Evolutionary conservation across 2,329 filamentous ascomycete species (phyloP), one percentile per base, ranked within the genome.

Genomic region (Corniculantispora saksenae): DNA sequence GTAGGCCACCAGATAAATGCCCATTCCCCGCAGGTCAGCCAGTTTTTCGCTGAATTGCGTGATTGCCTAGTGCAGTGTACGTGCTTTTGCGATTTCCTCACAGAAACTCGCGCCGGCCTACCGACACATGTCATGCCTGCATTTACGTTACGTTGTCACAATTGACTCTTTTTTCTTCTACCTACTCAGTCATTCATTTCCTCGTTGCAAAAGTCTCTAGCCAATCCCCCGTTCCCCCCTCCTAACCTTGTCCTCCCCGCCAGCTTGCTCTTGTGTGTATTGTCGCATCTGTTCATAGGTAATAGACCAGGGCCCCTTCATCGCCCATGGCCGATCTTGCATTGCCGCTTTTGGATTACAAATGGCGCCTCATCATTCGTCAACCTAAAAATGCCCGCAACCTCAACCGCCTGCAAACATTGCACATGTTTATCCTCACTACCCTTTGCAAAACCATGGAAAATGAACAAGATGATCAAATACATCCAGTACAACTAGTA

Each of bases 1-100:
- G 63, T 64, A 53, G 56, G 19, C 63, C 56, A 29, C 61, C 48
- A 64, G 48, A 17, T 60, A 60, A 59, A 64, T 64, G 55, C 32
- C 57, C 51, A 63, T 69, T 70, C 70, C 71, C 71, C 71, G 69
- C 70, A 70, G 61, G 66, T 54, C 66, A 66, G 65, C 69, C 66
- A 70, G 67, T 68, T 66, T 69, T 69, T 64, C 29, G 64, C 69
- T 69, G 67, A 72, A 76, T 76, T 76, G 74, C 74, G 74, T 76
- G 74, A 76, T 76, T 70, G 71, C 67, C 69, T 75, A 76, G 72
- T 70, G 72, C 66, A 70, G 55, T 63, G 51, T 57, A 61, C 65
- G 63, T 64, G 63, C 63, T 64, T 64, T 59, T 43, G 17, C 17
- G 21, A 19, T 55, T 12, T 1, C 10, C 23, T 15, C 35, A 40